phyloP scores from a whole-genome alignment of 768 basidiomycete genomes.

The Leccinum olivaceopallidum region DNA sequence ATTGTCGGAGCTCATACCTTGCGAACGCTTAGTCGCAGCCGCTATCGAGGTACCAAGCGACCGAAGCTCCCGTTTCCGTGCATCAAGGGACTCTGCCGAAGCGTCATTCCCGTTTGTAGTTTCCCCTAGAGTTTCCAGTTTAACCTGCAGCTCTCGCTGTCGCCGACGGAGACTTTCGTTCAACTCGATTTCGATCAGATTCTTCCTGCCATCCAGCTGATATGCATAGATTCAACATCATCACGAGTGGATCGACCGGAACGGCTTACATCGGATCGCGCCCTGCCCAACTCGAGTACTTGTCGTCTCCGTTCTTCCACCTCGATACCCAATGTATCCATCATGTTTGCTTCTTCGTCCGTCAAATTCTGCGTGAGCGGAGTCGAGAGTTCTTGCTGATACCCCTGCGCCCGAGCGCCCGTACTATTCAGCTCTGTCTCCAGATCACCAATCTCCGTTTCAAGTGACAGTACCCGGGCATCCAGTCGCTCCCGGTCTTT shows the following conservation, averaged over 20 bases:
- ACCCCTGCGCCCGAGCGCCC: slow-evolving; percentile 61
- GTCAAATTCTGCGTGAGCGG: slow-evolving; percentile 78
- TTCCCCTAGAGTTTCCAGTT: slow-evolving; percentile 76
- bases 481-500: slow-evolving; percentile 72
- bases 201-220: slow-evolving; percentile 68
- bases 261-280: slow-evolving; percentile 64
- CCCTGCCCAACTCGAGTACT: slow-evolving; percentile 65
- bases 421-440: slow-evolving; percentile 69
- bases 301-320: slow-evolving; percentile 73
- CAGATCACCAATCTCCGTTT: slow-evolving; percentile 68
- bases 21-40: slow-evolving; percentile 58
- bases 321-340: slow-evolving; percentile 70
- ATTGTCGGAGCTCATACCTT: slow-evolving; percentile 41
- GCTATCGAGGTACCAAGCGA: slow-evolving; percentile 67
- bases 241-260: background rate
- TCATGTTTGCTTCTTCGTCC: slow-evolving; percentile 63
- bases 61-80: slow-evolving; percentile 67
- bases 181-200: slow-evolving; percentile 87
- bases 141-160: slow-evolving; percentile 72
- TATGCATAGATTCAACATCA: background rate
- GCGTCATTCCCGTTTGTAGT: slow-evolving; percentile 53
- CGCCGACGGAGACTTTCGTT: slow-evolving; percentile 84
- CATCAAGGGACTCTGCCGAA: slow-evolving; percentile 66
- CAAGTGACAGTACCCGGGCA: slow-evolving; percentile 60
- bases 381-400: slow-evolving; percentile 66